phyloP scores from a whole-genome alignment of 2,329 filamentous ascomycete species.

The Penicillium italicum region DNA sequence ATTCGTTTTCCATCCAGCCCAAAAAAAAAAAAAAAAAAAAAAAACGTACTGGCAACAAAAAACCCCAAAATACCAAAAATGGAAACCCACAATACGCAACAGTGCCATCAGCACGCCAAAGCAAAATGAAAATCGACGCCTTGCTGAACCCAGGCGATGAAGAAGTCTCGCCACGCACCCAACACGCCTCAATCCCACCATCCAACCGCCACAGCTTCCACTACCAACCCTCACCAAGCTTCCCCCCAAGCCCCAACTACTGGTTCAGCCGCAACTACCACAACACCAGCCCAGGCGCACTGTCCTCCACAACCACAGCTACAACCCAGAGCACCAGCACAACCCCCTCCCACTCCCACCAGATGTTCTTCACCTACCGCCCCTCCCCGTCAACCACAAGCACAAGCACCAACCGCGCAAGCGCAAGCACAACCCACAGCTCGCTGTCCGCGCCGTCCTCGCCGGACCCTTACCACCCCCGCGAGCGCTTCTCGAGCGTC shows the following conservation, averaged over 20 bases:
- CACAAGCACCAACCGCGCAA: not conserved
- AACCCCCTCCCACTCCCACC: not conserved
- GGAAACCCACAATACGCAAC: constrained; percentile 14
- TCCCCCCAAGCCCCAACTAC: constrained; percentile 31
- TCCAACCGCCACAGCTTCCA: constrained; percentile 13
- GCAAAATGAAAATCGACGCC: constrained; percentile 35
- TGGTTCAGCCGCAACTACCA: constrained; percentile 26
- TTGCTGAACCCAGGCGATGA: constrained; percentile 32
- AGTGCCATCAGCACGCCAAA: constrained; percentile 27
- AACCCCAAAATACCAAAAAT: constrained; percentile 7
- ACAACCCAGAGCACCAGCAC: constrained; percentile 18
- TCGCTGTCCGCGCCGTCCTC: constrained; percentile 22
- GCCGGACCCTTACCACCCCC: constrained; percentile 35
- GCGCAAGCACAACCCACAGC: constrained; percentile 10
- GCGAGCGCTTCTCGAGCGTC: constrained; percentile 42
- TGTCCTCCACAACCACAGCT: constrained; percentile 11
- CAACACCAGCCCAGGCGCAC: constrained; percentile 19
- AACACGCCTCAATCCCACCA: constrained; percentile 16
- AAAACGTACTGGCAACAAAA: not conserved
- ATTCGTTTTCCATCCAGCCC: not conserved
- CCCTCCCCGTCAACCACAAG: not conserved
- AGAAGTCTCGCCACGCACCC: constrained; percentile 18
- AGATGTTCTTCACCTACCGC: constrained; percentile 3
- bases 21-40: not conserved
- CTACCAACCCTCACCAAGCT: constrained; percentile 28